Evolutionary conservation across 257 asterid species (phyloP), one percentile per base, ranked within the genome.

Genomic region (Solanum neorickii): DNA sequence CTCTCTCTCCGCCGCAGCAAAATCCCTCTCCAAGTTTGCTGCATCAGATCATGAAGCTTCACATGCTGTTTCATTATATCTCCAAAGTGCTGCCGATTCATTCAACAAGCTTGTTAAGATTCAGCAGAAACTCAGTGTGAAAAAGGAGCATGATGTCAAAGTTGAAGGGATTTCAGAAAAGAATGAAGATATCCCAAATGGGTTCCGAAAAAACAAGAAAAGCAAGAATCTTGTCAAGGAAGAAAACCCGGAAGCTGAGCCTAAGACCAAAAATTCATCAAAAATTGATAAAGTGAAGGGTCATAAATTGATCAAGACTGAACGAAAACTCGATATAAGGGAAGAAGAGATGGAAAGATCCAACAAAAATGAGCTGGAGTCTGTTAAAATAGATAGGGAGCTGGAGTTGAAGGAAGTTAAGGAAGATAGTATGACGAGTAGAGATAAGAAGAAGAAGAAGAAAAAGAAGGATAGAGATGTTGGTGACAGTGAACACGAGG

Each of bases 1-100:
- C n/a, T 90, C 93, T 31, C 90, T 92, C 21, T 73, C 94, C 0
- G 83, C 91, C 33, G 97, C 96, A 12, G 94, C 96, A 2, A 91
- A 91, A 60, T 90, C 88, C 42, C 78, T 95, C 39, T 44, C 89
- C 47, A 65, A 88, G 72, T 95, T 95, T 86, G 89, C 93, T 82
- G 70, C 91, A 85, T 86, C 90, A 44, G 94, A 93, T 1, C 91
- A 87, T 68, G 96, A 95, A 23, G 90, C 96, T 65, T 92, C 96
- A 35, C 84, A 91, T 46, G 91, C 93, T 20, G 88, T 94, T 16
- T 86, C 92, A 52, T 14, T 91, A 44, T 95, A 91, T 87, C 74
- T 95, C 80, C 88, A 89, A 27, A 92, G 94, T 59, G 65, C 94
- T 31, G 88, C 95, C 5, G 90, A 93, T 6, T 92, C 97, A 65